These are phyloP conservation scores for Scutellaria baicalensis DNA, from an alignment of 257 asterid genomes.

Conservation along the genomic window DNA sequence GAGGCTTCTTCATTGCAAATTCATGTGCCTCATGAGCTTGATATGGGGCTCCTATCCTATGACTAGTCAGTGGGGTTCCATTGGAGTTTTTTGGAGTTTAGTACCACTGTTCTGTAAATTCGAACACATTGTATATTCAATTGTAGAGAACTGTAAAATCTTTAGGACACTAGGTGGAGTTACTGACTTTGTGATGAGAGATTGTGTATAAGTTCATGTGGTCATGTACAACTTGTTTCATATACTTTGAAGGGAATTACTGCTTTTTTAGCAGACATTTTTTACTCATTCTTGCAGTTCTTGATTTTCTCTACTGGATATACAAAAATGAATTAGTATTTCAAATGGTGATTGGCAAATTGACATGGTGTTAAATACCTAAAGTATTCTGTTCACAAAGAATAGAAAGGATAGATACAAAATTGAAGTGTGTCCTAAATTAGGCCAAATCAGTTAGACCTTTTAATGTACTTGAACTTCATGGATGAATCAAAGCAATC, in stretches of 20 bases:
- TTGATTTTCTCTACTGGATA: no score
- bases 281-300: no score
- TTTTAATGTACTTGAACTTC: conserved; percentile 57
- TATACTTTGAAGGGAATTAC: neutral
- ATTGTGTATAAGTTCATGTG: neutral
- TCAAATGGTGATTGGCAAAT: no score
- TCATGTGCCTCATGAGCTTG: conserved; percentile 10
- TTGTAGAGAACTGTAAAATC: neutral
- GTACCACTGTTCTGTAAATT: neutral
- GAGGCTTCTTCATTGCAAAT: conserved; percentile 14
- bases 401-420: neutral
- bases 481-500: conserved; percentile 60
- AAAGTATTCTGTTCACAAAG: neutral
- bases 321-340: no score
- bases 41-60: conserved; percentile 14
- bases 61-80: neutral
- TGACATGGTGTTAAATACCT: neutral
- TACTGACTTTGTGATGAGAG: neutral
- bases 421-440: neutral
- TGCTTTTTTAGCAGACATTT: neutral
- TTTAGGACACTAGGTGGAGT: neutral
- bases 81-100: neutral
- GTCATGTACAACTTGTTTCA: neutral
- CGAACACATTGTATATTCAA: neutral
- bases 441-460: conserved; percentile 26